Evolutionary conservation across 805 yeast species (phyloP), one percentile per base, ranked within the genome.

Genomic region (Nakazawaea ishiwadae): DNA sequence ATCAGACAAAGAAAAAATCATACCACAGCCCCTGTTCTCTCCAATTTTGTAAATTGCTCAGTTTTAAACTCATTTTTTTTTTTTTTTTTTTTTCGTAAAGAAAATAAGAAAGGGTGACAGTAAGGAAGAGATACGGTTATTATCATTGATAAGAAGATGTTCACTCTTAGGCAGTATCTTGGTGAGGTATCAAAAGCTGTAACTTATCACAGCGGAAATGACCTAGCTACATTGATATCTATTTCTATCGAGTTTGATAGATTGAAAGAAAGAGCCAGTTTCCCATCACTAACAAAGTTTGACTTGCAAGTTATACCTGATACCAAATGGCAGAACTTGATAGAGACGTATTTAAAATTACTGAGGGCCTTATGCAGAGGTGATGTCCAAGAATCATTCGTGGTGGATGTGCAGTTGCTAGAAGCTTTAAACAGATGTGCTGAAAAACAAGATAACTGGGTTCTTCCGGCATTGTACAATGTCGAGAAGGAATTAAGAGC

Each of bases 391-490:
- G 39, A 46, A 44, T 51, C 69, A 31, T 68, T 60, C 50, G 46
- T 21, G 32, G 58, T 56, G 62, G 40, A 48, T 50, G 4, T 38
- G 42, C 69, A 65, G 12, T 56, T 78, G 54, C 60, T 76, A 44
- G 62, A 62, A 42, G 52, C 65, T 11, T 51, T 79, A 46, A 75
- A 75, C 40, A 55, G 84, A 35, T 73, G 70, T 29, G 78, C 80
- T 2, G 82, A 75, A 39, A 52, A 59, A 6, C 75, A 76, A 51
- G 60, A 71, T 3, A 68, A 64, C 40, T 79, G 84, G 84, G 65
- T 77, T 14, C 62, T 72, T 39, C 55, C 52, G 5, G 65, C 75
- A 3, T 53, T 76, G 40, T 65, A 69, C 45, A 56, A 54, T 32
- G 52, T 68, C 11, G 60, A 70, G 12, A 64, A 60, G 39, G 71